These are phyloP conservation scores for Penicillium hesseltinei DNA, from an alignment of 2,329 filamentous ascomycete species.

Conservation along the genomic window DNA sequence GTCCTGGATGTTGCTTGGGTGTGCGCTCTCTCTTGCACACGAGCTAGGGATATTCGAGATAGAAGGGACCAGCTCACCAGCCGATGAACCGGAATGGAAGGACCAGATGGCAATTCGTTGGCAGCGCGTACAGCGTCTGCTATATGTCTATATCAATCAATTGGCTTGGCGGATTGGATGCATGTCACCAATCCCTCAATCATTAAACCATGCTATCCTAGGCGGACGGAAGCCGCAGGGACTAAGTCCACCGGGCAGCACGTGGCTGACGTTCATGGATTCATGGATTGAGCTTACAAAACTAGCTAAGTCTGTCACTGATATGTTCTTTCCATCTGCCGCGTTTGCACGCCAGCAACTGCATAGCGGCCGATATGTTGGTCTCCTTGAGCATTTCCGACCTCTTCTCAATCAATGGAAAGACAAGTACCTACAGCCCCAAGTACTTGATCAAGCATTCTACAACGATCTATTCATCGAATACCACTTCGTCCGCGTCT, in stretches of 20 bases:
- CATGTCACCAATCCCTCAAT: conserved; percentile 53
- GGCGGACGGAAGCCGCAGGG: conserved; percentile 33
- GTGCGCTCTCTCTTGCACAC: conserved; percentile 53
- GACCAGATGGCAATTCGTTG: conserved; percentile 35
- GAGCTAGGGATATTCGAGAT: conserved; percentile 54
- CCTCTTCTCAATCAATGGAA: conserved; percentile 40
- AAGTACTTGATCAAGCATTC: conserved; percentile 35
- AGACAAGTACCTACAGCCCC: conserved; percentile 35
- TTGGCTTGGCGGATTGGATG: conserved; percentile 52
- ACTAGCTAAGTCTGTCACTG: conserved; percentile 52
- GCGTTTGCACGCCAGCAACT: conserved; percentile 37
- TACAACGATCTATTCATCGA: conserved; percentile 55
- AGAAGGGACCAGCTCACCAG: conserved; percentile 27
- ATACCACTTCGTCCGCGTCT: conserved; percentile 49
- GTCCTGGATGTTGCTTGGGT: conserved; percentile 61
- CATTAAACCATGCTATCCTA: conserved; percentile 34
- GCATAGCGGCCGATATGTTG: conserved; percentile 51
- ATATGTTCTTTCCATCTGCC: conserved; percentile 52
- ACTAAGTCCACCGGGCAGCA: conserved; percentile 43
- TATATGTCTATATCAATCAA: conserved; percentile 53
- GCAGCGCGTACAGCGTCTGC: conserved; percentile 38
- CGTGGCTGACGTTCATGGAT: conserved; percentile 53
- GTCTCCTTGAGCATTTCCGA: conserved; percentile 45
- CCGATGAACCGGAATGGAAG: conserved; percentile 28
- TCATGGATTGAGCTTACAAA: conserved; percentile 52